These are phyloP conservation scores for Chytriomyces sp. DNA, from an alignment of 192 early-diverging fungal genomes.

Conservation along the genomic window DNA sequence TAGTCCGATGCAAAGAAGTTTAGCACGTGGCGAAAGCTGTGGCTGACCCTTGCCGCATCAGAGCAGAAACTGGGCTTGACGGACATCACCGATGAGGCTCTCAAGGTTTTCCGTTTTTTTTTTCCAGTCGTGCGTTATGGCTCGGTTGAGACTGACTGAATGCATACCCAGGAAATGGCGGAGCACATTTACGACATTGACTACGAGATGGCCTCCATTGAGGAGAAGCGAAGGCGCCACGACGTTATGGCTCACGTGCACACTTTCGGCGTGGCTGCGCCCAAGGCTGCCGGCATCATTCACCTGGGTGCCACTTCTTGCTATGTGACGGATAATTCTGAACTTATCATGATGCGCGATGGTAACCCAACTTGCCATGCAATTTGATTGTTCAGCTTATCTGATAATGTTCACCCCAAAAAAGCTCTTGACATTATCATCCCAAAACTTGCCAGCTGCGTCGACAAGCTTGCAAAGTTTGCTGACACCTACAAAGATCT, in stretches of 20 bases:
- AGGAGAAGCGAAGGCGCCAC: constrained; percentile 93
- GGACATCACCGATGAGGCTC: constrained; percentile 85
- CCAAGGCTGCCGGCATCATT: constrained; percentile 89
- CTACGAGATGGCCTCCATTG: constrained; percentile 82
- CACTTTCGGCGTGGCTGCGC: constrained; percentile 80
- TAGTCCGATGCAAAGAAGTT: constrained; percentile 87
- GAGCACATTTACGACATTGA: constrained; percentile 88
- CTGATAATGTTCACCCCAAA: neutral
- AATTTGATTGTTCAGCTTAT: neutral
- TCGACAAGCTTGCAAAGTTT: constrained; percentile 80
- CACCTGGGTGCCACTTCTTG: constrained; percentile 98
- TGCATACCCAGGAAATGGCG: constrained; percentile 71
- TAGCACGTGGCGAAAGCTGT: constrained; percentile 93
- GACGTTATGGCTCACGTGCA: constrained; percentile 99
- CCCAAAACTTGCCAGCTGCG: constrained; percentile 83
- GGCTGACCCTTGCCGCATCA: constrained; percentile 90
- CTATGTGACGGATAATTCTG: constrained; percentile 98
- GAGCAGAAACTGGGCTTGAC: constrained; percentile 83
- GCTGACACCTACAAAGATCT: constrained; percentile 78
- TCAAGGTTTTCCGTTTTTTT: constrained; percentile 47
- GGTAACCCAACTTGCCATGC: constrained; percentile 41
- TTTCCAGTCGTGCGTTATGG: neutral
- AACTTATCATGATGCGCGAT: constrained; percentile 95
- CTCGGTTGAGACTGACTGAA: neutral
- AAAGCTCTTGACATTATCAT: constrained; percentile 79